A percentile compares a stretch with the other conserved stretches of the same genome.
These are phyloP conservation scores for Aspergillus cejpii DNA, from an alignment of 2,329 filamentous ascomycete species.

Conservation along the genomic window DNA sequence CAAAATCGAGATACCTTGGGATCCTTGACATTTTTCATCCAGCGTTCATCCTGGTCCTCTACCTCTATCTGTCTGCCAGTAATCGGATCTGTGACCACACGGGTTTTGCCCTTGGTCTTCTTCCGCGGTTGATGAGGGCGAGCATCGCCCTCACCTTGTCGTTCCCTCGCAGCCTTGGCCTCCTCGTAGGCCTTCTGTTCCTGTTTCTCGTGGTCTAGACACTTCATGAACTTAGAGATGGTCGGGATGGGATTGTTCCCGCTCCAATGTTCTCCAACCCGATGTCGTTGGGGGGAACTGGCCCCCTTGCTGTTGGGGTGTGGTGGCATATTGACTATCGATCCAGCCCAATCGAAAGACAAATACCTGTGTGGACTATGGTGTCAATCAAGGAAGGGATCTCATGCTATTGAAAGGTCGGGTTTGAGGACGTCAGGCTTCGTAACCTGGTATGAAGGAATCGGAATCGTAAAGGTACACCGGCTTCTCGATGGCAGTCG, in stretches of 20 bases:
- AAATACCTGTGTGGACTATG: neutral
- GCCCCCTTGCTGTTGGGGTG: slow-evolving; percentile 9
- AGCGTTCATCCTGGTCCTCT: slow-evolving; percentile 67
- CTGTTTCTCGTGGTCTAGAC: slow-evolving; percentile 71
- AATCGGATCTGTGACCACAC: slow-evolving; percentile 74
- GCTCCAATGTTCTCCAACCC: slow-evolving; percentile 66
- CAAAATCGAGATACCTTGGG: slow-evolving; percentile 52
- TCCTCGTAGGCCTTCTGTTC: slow-evolving; percentile 51
- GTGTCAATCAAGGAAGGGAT: neutral
- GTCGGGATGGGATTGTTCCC: slow-evolving; percentile 79
- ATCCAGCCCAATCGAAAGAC: neutral
- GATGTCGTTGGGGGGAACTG: slow-evolving; percentile 34
- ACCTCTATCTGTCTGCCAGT: slow-evolving; percentile 83
- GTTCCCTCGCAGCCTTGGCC: slow-evolving; percentile 6
- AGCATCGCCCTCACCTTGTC: slow-evolving; percentile 39
- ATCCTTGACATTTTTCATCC: slow-evolving; percentile 63
- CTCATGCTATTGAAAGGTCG: neutral
- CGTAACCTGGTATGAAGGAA: neutral
- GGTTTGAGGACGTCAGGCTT: neutral
- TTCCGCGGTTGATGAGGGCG: slow-evolving; percentile 46
- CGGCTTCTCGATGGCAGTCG: neutral
- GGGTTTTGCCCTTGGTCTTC: slow-evolving; percentile 42
- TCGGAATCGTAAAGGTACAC: neutral
- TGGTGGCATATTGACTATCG: slow-evolving; percentile 11
- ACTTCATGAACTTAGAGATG: slow-evolving; percentile 73